phyloP scores from a whole-genome alignment of 2,329 filamentous ascomycete genomes.

The Rutstroemia sydowiana region DNA sequence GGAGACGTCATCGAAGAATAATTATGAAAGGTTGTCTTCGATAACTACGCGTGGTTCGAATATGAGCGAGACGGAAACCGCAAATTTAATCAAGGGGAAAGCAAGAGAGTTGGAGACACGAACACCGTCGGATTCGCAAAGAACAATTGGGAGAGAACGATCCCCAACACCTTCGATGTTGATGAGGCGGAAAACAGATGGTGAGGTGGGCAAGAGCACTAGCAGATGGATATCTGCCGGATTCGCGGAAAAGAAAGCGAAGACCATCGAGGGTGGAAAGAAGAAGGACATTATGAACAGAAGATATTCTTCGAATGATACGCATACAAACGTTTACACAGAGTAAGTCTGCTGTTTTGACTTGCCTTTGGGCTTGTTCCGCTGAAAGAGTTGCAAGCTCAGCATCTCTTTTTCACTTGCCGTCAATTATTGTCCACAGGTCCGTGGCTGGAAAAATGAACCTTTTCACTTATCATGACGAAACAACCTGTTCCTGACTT shows the following conservation, averaged over 20 bases:
- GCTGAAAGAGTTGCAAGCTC: background rate
- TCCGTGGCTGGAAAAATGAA: too few species aligned
- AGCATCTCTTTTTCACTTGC: too few species aligned
- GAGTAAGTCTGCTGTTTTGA: constrained; percentile 2
- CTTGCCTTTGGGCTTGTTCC: background rate
- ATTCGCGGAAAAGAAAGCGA: background rate
- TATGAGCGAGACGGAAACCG: background rate
- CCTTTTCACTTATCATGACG: too few species aligned
- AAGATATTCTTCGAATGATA: constrained; percentile 1
- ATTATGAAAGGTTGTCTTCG: constrained; percentile 3
- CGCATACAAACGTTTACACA: constrained; percentile 12
- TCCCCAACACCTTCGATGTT: constrained; percentile 3
- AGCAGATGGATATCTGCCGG: background rate
- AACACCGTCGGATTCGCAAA: background rate
- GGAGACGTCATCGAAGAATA: background rate
- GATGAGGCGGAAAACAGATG: background rate
- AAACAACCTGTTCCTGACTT: too few species aligned
- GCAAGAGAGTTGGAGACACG: background rate
- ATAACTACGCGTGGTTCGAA: background rate
- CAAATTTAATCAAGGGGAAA: background rate
- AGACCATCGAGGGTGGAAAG: background rate
- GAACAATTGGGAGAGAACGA: background rate
- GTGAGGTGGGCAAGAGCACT: background rate
- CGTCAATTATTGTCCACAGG: too few species aligned
- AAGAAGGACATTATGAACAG: background rate